These are phyloP conservation scores for Aegle marmelos DNA, from an alignment of 345 rosid genomes.

Conservation along the genomic window DNA sequence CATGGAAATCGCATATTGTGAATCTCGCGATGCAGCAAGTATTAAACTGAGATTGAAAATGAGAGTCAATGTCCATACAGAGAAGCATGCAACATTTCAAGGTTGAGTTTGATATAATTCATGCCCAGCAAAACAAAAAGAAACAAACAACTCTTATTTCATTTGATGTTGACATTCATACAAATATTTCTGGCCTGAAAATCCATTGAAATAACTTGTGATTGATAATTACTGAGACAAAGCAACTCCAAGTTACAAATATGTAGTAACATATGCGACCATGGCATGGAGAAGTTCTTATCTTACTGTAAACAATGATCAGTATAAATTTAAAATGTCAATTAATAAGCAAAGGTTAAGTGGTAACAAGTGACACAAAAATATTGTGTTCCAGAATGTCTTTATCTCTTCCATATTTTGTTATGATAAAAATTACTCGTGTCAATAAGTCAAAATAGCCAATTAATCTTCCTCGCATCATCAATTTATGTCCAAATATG, in stretches of 20 bases:
- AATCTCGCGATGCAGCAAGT: not conserved
- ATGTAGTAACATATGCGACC: not conserved
- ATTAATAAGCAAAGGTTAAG: too few species aligned
- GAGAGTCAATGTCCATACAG: not conserved
- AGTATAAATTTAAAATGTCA: too few species aligned
- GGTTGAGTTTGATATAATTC: not conserved
- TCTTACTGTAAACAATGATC: not conserved
- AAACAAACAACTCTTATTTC: too few species aligned
- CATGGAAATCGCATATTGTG: not conserved
- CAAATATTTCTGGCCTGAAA: not conserved
- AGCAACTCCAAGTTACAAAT: not conserved
- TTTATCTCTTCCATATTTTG: too few species aligned
- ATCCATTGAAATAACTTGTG: not conserved
- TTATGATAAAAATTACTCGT: not conserved
- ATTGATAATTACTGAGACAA: not conserved
- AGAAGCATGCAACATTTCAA: not conserved
- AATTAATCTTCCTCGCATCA: not conserved
- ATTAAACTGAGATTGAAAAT: not conserved
- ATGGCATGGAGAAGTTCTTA: not conserved
- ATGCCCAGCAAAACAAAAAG: too few species aligned
- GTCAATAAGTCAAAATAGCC: not conserved
- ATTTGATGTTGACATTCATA: not conserved
- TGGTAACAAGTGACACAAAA: not conserved
- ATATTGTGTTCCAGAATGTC: not conserved
- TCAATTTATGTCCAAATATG: not conserved